A percentile compares a stretch with the other conserved stretches of the same genome.
Evolutionary conservation across 2,329 filamentous ascomycete genomes (phyloP).

Genomic region (Rutstroemia sydowiana): DNA sequence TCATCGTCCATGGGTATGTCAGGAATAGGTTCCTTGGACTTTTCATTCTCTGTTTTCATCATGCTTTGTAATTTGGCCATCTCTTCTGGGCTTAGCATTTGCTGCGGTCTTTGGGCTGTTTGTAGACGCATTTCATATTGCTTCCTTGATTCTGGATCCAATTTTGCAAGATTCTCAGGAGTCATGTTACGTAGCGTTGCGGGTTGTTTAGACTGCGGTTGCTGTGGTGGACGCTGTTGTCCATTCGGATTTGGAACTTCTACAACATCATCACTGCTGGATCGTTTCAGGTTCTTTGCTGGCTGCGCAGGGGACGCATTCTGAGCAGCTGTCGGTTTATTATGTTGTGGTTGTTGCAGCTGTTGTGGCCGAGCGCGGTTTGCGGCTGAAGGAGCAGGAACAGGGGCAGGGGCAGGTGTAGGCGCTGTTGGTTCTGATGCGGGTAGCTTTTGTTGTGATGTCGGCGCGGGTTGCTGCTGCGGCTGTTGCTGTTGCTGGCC

Average conservation of each 20-base stretch:
- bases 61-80: conserved; percentile 16
- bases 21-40: conserved; percentile 9
- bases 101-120: background rate
- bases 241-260: conserved; percentile 35
- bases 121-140: conserved; percentile 22
- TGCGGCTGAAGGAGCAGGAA: background rate
- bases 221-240: conserved; percentile 16
- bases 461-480: background rate
- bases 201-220: conserved; percentile 24
- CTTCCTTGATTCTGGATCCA: conserved; percentile 27
- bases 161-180: conserved; percentile 21
- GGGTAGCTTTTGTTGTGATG: background rate
- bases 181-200: conserved; percentile 28
- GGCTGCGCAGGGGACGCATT: conserved; percentile 28
- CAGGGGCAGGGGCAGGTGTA: too few species aligned
- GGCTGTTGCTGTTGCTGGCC: conserved; percentile 7
- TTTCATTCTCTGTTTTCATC: conserved; percentile 16
- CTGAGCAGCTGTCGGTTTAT: conserved; percentile 16
- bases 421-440: conserved; percentile 8
- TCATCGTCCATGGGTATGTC: conserved; percentile 27
- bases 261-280: conserved; percentile 38
- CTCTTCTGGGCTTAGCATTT: conserved; percentile 2
- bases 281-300: conserved; percentile 36
- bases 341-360: conserved; percentile 11
- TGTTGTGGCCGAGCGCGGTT: conserved; percentile 14